Evolutionary conservation across 106 monocot genomes (phyloP).

Genomic region (Acorus gramineus): DNA sequence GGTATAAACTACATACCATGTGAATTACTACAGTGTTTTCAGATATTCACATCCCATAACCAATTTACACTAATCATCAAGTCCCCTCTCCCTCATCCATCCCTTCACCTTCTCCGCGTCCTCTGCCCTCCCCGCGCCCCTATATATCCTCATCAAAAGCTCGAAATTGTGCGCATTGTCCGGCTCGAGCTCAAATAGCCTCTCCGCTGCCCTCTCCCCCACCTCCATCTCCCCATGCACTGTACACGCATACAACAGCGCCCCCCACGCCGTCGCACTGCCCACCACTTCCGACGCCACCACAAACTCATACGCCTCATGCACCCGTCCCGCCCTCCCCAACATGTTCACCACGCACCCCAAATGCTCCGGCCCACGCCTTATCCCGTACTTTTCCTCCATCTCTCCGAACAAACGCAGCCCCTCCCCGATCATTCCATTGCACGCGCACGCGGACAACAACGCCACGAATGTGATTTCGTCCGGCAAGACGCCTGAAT

Average conservation of each 20-base stretch:
- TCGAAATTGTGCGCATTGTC: slow-evolving; percentile 77
- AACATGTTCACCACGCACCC: slow-evolving; percentile 81
- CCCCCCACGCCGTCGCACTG: slow-evolving; percentile 56
- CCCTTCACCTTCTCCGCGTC: slow-evolving; percentile 45
- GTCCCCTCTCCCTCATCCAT: slow-evolving; percentile 53
- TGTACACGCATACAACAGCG: slow-evolving; percentile 53
- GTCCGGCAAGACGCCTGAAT: slow-evolving; percentile 45
- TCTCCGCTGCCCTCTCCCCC: slow-evolving; percentile 50
- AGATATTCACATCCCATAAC: too few relatives aligned
- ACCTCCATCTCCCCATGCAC: slow-evolving; percentile 46
- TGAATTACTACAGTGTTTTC: too few relatives aligned
- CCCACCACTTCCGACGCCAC: slow-evolving; percentile 25
- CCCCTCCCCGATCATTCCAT: slow-evolving; percentile 52
- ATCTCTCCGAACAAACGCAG: slow-evolving; percentile 41
- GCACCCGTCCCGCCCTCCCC: slow-evolving; percentile 57
- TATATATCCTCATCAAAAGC: slow-evolving; percentile 54
- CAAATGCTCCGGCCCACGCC: slow-evolving; percentile 53
- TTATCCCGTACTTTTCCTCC: slow-evolving; percentile 40
- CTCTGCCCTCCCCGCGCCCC: slow-evolving; percentile 26
- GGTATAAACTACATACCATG: too few relatives aligned
- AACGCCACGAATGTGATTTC: slow-evolving; percentile 54
- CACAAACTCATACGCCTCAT: slow-evolving; percentile 53
- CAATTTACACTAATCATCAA: slow-evolving; percentile 7
- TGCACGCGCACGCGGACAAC: slow-evolving; percentile 58
- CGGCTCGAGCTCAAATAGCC: slow-evolving; percentile 74